phyloP scores from a whole-genome alignment of 140 eudicot genomes.

The Stevia rebaudiana region DNA sequence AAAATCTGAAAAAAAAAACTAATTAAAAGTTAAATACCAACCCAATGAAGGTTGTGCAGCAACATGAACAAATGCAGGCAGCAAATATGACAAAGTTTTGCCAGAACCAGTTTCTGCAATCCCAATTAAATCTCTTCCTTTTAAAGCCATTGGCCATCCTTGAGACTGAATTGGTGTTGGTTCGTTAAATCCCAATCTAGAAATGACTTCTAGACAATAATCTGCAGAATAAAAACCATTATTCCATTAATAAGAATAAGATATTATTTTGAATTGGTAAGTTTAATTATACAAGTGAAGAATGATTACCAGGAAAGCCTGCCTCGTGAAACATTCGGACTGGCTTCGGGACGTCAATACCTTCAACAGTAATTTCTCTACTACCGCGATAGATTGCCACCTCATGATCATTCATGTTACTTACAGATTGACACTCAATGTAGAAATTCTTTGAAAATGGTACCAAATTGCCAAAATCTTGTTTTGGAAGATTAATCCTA shows the following conservation, averaged over 20 bases:
- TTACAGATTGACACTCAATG: constrained; percentile 58
- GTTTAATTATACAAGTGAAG: no score
- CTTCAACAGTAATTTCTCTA: constrained; percentile 84
- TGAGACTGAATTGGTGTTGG: constrained; percentile 97
- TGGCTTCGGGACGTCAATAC: constrained; percentile 81
- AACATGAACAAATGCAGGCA: constrained; percentile 87
- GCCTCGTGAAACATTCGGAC: constrained; percentile 76
- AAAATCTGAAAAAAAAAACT: neutral
- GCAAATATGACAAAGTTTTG: constrained; percentile 82
- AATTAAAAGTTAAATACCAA: constrained; percentile 18
- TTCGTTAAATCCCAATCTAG: constrained; percentile 79
- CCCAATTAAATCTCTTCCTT: constrained; percentile 86
- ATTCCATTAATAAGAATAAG: neutral
- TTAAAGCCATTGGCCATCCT: constrained; percentile 99
- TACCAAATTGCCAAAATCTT: constrained; percentile 74
- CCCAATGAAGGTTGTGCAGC: constrained; percentile 87
- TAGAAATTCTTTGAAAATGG: constrained; percentile 82
- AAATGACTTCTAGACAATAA: constrained; percentile 71
- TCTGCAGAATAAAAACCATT: constrained; percentile 27
- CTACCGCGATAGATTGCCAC: constrained; percentile 56
- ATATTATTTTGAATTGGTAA: neutral
- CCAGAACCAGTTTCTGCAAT: constrained; percentile 99
- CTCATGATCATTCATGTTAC: constrained; percentile 77
- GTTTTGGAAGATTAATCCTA: constrained; percentile 72
- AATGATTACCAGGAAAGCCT: constrained; percentile 68